Evolutionary conservation across 23 red algal species (phyloP).

Genomic region (Gracilaria gracilis): DNA sequence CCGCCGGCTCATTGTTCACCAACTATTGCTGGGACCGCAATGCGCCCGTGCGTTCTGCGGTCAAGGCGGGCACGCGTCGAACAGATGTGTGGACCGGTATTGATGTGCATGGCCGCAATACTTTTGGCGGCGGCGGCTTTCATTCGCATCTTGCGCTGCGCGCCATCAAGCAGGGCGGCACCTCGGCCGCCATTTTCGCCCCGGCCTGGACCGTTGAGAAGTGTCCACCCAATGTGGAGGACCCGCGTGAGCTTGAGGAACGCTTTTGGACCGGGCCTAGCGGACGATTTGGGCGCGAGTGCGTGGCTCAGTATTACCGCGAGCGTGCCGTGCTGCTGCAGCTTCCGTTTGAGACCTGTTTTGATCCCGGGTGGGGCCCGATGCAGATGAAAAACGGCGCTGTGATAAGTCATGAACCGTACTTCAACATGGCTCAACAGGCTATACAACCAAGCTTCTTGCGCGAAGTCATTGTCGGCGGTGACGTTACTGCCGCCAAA

Average conservation of each 20-base stretch:
- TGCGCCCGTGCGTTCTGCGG: constrained; percentile 53
- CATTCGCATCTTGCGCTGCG: constrained; percentile 79
- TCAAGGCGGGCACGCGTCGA: constrained; percentile 50
- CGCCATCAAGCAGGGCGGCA: constrained; percentile 66
- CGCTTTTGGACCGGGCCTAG: constrained; percentile 74
- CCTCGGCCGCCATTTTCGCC: constrained; percentile 82
- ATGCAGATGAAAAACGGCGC: constrained; percentile 13
- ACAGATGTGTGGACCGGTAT: constrained; percentile 88
- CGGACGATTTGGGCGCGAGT: constrained; percentile 69
- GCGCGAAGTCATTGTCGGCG: constrained; percentile 56
- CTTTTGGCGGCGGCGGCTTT: constrained; percentile 89
- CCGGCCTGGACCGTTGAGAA: constrained; percentile 85
- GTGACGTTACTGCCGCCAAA: constrained; percentile 48
- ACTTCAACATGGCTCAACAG: constrained; percentile 74
- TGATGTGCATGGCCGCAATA: constrained; percentile 87
- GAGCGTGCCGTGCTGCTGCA: constrained; percentile 65
- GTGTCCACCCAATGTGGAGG: constrained; percentile 40
- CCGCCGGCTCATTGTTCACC: constrained; percentile 67
- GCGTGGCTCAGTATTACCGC: constrained; percentile 64
- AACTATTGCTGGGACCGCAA: constrained; percentile 81
- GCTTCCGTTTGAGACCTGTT: constrained; percentile 64
- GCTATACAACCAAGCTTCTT: constrained; percentile 74
- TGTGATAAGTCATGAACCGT: constrained; percentile 17
- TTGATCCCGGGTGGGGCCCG: constrained; percentile 75
- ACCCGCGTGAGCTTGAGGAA: constrained; percentile 56